Evolutionary conservation across 495 filamentous ascomycete genomes (phyloP).

Genomic region (Tuber indicum): DNA sequence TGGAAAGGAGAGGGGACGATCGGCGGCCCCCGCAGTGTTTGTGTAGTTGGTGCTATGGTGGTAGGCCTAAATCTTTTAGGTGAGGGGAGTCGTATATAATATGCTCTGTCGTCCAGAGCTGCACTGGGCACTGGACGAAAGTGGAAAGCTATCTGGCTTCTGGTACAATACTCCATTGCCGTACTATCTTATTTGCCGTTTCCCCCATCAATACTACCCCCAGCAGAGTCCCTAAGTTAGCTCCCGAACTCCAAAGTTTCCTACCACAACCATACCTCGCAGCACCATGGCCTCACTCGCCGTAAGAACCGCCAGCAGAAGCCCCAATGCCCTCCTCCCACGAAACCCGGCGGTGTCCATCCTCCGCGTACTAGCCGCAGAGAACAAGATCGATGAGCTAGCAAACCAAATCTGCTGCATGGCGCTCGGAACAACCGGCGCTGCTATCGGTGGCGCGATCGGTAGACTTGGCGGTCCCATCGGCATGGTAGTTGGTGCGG

Average conservation of each 20-base stretch:
- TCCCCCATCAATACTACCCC: not conserved
- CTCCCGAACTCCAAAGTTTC: not conserved
- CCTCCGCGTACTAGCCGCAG: not conserved
- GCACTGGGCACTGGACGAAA: no score
- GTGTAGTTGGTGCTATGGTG: no score
- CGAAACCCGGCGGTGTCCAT: not conserved
- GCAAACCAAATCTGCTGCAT: not conserved
- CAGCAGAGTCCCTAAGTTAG: not conserved
- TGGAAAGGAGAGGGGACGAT: no score
- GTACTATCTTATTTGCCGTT: no score
- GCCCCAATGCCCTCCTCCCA: not conserved
- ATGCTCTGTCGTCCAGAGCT: no score
- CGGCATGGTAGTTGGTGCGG: not conserved
- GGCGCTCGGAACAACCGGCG: not conserved
- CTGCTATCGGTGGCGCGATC: not conserved
- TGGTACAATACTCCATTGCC: not conserved
- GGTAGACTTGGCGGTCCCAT: not conserved
- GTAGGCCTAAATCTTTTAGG: not conserved
- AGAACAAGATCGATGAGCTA: not conserved
- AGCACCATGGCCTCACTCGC: not conserved
- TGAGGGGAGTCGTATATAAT: not conserved
- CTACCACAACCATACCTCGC: not conserved
- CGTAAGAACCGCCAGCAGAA: not conserved
- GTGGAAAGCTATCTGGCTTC: no score
- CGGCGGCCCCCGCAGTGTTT: no score